phyloP scores from a whole-genome alignment of 441 rosid genomes.

The Erodium moschatum region DNA sequence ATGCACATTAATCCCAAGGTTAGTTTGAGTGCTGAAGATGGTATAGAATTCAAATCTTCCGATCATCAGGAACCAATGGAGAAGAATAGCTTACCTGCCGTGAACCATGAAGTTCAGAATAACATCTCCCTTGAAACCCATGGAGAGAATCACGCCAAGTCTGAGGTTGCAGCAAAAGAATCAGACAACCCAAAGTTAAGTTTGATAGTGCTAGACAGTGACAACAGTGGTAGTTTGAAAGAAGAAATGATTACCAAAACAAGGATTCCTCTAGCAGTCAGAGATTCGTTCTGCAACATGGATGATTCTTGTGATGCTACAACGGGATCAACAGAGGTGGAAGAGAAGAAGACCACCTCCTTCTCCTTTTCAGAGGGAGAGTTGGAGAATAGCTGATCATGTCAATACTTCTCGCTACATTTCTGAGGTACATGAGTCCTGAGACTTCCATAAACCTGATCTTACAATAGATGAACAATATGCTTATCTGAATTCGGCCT shows the following conservation, averaged over 20 bases:
- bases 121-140: not conserved
- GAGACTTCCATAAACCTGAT: not conserved
- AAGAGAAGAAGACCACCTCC: slow-evolving; percentile 18
- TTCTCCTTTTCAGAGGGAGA: slow-evolving; percentile 13
- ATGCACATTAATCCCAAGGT: slow-evolving; percentile 14
- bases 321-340: slow-evolving; percentile 5
- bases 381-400: slow-evolving; percentile 17
- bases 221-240: not conserved
- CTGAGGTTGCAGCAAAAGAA: not conserved
- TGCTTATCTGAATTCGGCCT: not conserved
- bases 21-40: slow-evolving; percentile 17
- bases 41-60: not conserved
- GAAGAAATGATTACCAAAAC: not conserved
- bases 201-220: not conserved
- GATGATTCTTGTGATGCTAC: slow-evolving; percentile 16
- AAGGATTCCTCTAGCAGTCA: slow-evolving; percentile 25
- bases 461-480: not conserved
- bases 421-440: not conserved
- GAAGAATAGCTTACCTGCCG: not conserved
- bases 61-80: not conserved
- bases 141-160: not conserved
- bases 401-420: not conserved
- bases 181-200: no score
- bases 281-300: slow-evolving; percentile 23
- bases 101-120: not conserved